Percentiles rank a stretch among this genome's conserved stretches.
Evolutionary conservation across 805 yeast species (phyloP).

Genomic region (Barnettozyma pratensis): DNA sequence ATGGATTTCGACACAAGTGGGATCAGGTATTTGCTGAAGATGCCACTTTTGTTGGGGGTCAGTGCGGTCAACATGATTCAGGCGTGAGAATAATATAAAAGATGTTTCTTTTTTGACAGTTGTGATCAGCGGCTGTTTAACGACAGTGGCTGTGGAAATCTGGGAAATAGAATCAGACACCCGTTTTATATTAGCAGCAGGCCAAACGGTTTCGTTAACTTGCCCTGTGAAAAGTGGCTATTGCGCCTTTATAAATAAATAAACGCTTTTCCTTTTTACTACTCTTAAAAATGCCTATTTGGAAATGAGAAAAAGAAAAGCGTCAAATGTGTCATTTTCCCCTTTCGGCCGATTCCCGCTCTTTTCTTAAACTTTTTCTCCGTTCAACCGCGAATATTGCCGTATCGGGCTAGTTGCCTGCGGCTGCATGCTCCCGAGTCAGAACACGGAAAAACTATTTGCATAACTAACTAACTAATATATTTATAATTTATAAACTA

Average conservation of each 20-base stretch:
- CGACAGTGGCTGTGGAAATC: no score
- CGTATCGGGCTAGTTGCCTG: background rate
- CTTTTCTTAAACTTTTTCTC: background rate
- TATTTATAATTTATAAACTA: conserved; percentile 5
- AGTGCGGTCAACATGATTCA: no score
- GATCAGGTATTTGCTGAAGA: background rate
- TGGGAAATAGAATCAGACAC: no score
- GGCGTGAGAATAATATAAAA: no score
- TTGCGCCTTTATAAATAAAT: background rate
- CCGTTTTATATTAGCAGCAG: no score
- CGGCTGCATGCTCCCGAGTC: background rate
- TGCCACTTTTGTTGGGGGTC: background rate
- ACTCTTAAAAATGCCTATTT: background rate
- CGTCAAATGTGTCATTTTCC: conserved; percentile 2
- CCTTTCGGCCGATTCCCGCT: background rate
- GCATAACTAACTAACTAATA: background rate
- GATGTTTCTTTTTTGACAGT: no score
- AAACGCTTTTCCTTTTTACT: background rate
- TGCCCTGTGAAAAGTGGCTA: background rate
- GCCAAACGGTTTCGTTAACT: no score
- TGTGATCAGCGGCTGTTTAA: no score
- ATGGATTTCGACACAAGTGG: background rate
- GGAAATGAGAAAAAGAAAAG: background rate
- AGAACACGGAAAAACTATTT: background rate
- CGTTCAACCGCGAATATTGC: background rate